Base-by-base conservation (phyloP, 768 basidiomycete genomes). In the Suillus americanus region DNA sequence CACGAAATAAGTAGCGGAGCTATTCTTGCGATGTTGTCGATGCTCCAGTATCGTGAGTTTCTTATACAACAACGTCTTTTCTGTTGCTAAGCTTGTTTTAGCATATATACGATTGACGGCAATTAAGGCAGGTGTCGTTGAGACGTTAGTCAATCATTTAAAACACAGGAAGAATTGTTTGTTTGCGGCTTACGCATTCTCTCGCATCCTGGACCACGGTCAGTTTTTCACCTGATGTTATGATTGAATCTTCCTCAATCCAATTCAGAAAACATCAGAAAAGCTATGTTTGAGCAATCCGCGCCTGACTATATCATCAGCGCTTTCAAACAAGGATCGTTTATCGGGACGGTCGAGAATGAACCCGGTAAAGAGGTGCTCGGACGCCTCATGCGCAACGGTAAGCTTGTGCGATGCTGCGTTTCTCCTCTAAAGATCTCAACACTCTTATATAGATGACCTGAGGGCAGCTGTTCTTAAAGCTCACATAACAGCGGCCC, bases 121-220 rank as follows among this genome's bases (percentile, higher is more conserved):
- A 25, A 45, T 60, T 9, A 1, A 38, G 5, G n/a, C 41, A 33
- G 56, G n/a, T n/a, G 20, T 57, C n/a, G 30, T 63, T 25, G 57
- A 43, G 14, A 61, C 57, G 18, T 33, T 63, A 30, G 35, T 63
- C 56, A 35, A 63, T 23, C 37, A 14, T 60, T 40, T 63, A 33
- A 56, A 40, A 43, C n/a, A 63, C 14, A 23, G 8, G 35, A 23
- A 60, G 37, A 56, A 13, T 1, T 61, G 54, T n/a, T 41, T 63
- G 25, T n/a, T 63, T 41, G 62, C 57, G 35, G 62, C 62, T n/a
- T 63, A 63, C 14, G 54, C 62, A 9, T 40, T 63, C 6, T 61
- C 62, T 41, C 37, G 12, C 9, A 33, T 59, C 54, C 16, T 61
- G 16, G 35, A 61, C 9, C n/a, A 40, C 33, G 37, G 62, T 61